These are phyloP conservation scores for Arachis monticola DNA, from an alignment of 331 rosid genomes.

Conservation along the genomic window DNA sequence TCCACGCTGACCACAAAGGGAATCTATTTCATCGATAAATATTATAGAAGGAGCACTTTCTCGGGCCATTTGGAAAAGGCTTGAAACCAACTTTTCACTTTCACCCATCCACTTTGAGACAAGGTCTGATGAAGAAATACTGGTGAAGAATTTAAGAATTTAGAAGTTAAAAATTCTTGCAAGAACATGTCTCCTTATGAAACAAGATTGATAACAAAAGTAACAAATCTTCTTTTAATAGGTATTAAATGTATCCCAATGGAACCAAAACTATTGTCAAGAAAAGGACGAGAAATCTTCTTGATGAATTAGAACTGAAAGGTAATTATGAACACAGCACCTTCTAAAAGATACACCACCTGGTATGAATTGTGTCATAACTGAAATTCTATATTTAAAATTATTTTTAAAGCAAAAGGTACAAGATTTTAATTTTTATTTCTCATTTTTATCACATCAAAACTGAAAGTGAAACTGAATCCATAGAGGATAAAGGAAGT, in stretches of 20 bases:
- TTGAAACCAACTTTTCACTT: constrained; percentile 97
- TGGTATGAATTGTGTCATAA: background rate
- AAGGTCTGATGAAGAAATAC: constrained; percentile 96
- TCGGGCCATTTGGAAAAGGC: constrained; percentile 97
- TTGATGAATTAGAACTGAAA: background rate
- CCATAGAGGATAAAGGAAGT: constrained; percentile 1
- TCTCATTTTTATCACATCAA: constrained; percentile 9
- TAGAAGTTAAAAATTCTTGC: constrained; percentile 43
- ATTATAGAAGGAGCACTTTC: constrained; percentile 98
- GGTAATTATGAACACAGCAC: background rate
- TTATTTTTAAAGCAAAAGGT: background rate
- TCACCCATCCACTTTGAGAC: constrained; percentile 99
- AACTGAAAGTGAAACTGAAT: constrained; percentile 3
- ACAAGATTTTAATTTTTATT: constrained; percentile 19
- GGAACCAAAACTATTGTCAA: background rate
- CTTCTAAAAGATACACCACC: constrained; percentile 1
- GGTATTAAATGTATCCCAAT: constrained; percentile 15
- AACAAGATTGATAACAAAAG: constrained; percentile 35
- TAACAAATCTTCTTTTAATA: constrained; percentile 10
- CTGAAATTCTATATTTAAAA: background rate
- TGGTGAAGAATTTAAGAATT: constrained; percentile 51
- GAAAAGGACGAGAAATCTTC: background rate
- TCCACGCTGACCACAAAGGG: constrained; percentile 95
- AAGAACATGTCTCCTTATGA: constrained; percentile 46
- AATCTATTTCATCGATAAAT: constrained; percentile 96